These are phyloP conservation scores for Suhomyces xylopsoci DNA, from an alignment of 805 yeast species.

Conservation along the genomic window DNA sequence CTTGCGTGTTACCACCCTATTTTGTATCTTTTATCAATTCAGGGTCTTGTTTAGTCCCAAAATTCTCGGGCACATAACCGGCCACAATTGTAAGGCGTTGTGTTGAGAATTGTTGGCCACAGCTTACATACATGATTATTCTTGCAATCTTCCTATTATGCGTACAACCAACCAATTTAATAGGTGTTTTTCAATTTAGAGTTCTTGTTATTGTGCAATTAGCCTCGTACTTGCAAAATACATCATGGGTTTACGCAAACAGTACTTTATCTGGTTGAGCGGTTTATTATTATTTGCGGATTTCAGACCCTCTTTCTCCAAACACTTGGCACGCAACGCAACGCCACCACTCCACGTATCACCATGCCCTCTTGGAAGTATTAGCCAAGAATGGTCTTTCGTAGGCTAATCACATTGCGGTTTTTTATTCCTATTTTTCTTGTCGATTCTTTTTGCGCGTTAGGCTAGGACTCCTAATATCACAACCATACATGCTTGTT, in stretches of 20 bases:
- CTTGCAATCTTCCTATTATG: not conserved
- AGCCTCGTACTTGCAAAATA: conserved; percentile 3
- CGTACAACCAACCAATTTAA: not conserved
- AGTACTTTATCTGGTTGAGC: not conserved
- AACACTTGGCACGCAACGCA: not conserved
- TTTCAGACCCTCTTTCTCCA: not conserved
- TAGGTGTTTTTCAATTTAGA: not conserved
- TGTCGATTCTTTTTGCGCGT: not conserved
- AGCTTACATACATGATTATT: not conserved
- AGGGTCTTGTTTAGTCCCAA: not conserved
- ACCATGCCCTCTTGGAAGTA: not conserved
- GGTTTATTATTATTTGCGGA: not conserved
- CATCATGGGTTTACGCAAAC: not conserved
- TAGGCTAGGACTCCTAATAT: not conserved
- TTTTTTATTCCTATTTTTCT: not conserved
- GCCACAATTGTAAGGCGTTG: not conserved
- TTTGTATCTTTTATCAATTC: not conserved
- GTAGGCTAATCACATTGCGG: not conserved
- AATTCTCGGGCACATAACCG: not conserved
- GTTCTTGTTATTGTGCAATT: not conserved
- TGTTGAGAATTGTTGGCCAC: not conserved
- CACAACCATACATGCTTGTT: not conserved
- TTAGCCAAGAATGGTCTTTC: not conserved
- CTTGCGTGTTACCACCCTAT: not conserved
- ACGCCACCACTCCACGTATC: not conserved